Conservation (phyloP, 164 flowering plant genomes). For the Umbilicus rupestris region DNA sequence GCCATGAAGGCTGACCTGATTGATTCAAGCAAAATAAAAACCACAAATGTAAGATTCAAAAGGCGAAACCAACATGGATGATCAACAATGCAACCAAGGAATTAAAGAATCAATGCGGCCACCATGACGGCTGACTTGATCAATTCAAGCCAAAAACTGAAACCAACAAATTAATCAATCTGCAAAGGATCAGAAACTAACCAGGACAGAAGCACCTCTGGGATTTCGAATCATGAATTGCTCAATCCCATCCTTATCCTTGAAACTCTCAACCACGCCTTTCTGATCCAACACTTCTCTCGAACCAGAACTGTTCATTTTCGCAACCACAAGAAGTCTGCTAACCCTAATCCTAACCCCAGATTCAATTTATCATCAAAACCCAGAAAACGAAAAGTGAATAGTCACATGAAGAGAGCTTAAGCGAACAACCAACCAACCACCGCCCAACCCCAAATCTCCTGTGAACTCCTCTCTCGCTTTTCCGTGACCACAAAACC, state of each 20-base stretch:
- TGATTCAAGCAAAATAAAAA: neutral
- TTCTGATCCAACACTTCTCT: slow-evolving; percentile 3
- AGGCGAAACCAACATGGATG: neutral
- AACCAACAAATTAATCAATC: neutral
- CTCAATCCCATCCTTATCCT: slow-evolving; percentile 5
- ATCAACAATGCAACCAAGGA: neutral
- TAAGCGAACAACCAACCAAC: neutral
- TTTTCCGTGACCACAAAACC: neutral
- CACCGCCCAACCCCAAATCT: neutral
- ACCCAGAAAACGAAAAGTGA: neutral
- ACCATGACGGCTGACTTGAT: neutral
- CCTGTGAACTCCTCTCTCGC: no score
- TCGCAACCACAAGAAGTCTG: neutral
- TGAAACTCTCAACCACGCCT: neutral
- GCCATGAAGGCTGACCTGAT: slow-evolving; percentile 40
- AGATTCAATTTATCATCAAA: neutral
- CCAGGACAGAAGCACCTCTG: neutral
- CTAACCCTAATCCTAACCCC: neutral
- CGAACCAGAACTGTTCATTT: slow-evolving; percentile 1
- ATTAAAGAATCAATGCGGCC: neutral
- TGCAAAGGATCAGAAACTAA: no score
- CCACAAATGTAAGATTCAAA: neutral
- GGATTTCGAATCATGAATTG: neutral
- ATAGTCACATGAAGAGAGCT: slow-evolving; percentile 1
- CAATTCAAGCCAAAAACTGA: neutral